Evolutionary conservation across 2,329 filamentous ascomycete species (phyloP), one percentile per base, ranked within the genome.

Genomic region (Parascedosporium putredinis): DNA sequence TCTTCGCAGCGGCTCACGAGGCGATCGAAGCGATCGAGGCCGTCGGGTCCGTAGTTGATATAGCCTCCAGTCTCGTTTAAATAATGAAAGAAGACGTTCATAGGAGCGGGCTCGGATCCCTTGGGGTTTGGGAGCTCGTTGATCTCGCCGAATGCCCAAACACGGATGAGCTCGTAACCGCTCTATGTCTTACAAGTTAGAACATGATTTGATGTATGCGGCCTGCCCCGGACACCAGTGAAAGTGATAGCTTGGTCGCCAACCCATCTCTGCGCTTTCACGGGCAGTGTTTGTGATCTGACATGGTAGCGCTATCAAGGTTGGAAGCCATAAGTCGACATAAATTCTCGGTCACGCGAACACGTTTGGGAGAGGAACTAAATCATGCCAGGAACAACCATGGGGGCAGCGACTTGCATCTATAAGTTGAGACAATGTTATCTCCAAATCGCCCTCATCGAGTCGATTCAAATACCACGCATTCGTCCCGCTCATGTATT

Each of bases 21-120:
- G 22, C 23, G 27, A 23, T 45, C 43, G 22, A 45, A 31, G 24
- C 43, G 43, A n/a, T 45, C 43, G 7, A 85, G 73, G 14, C 82
- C 81, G 59, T 84, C 67, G 31, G 72, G 57, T 2, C 79, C 81
- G 0, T 73, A 81, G 63, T 85, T 84, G 65, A 85, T 83, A 18
- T 73, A 74, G 3, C 73, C 72, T 3, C 69, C 68, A 3, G 66
- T 66, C 3, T 69, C 61, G 6, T 72, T 72, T 52, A 79, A 71
- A 43, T 68, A 66, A 57, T 81, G 78, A 64, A 72, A 81, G 64
- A 74, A 79, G 9, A 73, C 66, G 2, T 64, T 67, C 34, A 57
- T 58, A 4, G 56, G 51, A 10, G 58, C 57, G 1, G 68, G 68
- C 10, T 60, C 59, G 2, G 62, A 55, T 4, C 66, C 78, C 12